phyloP scores from a whole-genome alignment of 176 grass and related monocot species.

The Raddia guianensis region DNA sequence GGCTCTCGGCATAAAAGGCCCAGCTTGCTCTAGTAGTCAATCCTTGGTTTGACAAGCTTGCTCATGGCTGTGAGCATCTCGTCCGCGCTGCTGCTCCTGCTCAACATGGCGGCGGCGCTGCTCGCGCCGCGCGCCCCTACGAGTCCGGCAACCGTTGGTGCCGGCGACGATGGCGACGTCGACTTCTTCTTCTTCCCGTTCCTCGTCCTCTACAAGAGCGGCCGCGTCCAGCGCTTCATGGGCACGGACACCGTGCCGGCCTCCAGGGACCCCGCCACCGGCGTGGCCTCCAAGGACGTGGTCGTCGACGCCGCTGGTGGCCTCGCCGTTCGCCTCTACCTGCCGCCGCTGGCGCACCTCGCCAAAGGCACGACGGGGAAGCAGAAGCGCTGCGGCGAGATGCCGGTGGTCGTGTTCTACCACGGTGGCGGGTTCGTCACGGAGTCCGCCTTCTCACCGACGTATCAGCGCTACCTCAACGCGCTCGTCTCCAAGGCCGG shows the following conservation, averaged over 20 bases:
- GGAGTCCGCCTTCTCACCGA: constrained; percentile 61
- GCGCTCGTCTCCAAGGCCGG: constrained; percentile 48
- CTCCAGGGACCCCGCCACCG: constrained; percentile 42
- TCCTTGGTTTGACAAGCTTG: neutral
- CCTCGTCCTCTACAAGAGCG: constrained; percentile 64
- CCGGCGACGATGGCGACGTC: constrained; percentile 8
- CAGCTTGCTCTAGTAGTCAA: neutral
- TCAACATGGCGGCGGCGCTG: constrained; percentile 42
- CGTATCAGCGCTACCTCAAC: constrained; percentile 72
- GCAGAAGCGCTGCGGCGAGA: neutral
- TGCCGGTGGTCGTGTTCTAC: constrained; percentile 66
- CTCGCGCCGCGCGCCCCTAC: constrained; percentile 20
- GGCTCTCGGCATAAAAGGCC: neutral
- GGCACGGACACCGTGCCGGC: constrained; percentile 60
- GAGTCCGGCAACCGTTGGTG: neutral
- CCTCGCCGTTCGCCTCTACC: constrained; percentile 62
- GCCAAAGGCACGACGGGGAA: neutral
- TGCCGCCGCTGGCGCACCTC: constrained; percentile 12
- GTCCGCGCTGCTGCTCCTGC: constrained; percentile 41
- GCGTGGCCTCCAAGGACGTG: constrained; percentile 58
- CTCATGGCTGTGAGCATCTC: constrained; percentile 44
- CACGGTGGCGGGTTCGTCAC: constrained; percentile 71
- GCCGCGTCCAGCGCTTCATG: constrained; percentile 52
- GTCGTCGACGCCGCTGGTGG: constrained; percentile 32
- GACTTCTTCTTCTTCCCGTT: constrained; percentile 66